These are phyloP conservation scores for Tuber brumale DNA, from an alignment of 495 filamentous ascomycete species.

Conservation along the genomic window DNA sequence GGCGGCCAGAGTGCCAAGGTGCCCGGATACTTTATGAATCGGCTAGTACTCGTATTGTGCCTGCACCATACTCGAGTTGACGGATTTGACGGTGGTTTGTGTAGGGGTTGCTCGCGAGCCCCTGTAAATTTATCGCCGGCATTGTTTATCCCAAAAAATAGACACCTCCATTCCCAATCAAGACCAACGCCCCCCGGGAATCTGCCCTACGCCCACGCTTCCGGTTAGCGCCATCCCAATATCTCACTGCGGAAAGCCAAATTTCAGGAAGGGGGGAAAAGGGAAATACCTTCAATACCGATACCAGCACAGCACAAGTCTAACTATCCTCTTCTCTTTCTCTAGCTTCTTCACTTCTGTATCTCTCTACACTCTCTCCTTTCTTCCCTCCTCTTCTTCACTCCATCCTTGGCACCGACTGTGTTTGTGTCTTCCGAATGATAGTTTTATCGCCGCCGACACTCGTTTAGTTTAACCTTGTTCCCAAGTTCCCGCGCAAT, in stretches of 20 bases:
- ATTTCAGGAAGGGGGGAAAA: background rate
- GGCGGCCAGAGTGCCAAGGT: no score
- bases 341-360: background rate
- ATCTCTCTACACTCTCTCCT: background rate
- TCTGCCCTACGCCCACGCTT: background rate
- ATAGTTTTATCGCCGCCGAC: background rate
- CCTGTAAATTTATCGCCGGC: background rate
- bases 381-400: background rate
- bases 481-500: constrained; percentile 2
- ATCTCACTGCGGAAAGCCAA: background rate
- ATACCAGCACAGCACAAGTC: background rate
- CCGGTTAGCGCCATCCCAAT: constrained; percentile 2
- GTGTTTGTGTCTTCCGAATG: background rate
- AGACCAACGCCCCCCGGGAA: background rate
- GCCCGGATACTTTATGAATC: no score
- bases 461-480: constrained; percentile 13
- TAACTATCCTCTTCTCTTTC: background rate
- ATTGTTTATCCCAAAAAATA: background rate
- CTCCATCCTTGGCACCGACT: background rate
- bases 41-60: no score
- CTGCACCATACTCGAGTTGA: no score
- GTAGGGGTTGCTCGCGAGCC: background rate
- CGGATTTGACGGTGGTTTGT: background rate
- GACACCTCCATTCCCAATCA: background rate
- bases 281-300: background rate